These are phyloP conservation scores for Neoboletus subvelutipes DNA, from an alignment of 768 basidiomycete genomes.

Conservation along the genomic window DNA sequence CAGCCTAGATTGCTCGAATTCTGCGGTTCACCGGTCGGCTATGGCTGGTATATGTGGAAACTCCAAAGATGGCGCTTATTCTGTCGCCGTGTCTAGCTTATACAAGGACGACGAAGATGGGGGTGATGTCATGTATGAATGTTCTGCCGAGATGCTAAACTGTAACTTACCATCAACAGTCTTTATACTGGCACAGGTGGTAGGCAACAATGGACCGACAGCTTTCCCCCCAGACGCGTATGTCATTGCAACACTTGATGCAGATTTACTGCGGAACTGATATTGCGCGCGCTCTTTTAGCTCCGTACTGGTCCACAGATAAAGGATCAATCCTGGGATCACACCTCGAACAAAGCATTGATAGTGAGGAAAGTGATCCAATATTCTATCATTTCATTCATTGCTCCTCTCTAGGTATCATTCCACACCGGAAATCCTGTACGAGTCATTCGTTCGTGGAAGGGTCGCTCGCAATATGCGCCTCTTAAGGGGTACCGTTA, in stretches of 20 bases:
- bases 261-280: neutral
- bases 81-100: conserved; percentile 19
- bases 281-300: neutral
- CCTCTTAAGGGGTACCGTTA: conserved; percentile 29
- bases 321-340: conserved; percentile 24
- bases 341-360: conserved; percentile 13
- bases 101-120: conserved; percentile 28
- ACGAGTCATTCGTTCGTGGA: conserved; percentile 29
- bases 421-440: conserved; percentile 18
- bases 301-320: conserved; percentile 23
- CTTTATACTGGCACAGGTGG: conserved; percentile 32
- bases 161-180: conserved; percentile 11
- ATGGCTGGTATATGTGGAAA: conserved; percentile 25
- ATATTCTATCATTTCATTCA: neutral
- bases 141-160: neutral
- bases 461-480: conserved; percentile 24
- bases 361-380: conserved; percentile 10
- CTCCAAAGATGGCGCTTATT: conserved; percentile 7
- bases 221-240: conserved; percentile 22
- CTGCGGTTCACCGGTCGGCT: conserved; percentile 17
- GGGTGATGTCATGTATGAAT: conserved; percentile 26
- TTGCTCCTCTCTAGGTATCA: conserved; percentile 18
- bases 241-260: neutral
- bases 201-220: conserved; percentile 8
- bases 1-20: conserved; percentile 7